These are phyloP conservation scores for Heliamphora pulchella DNA, from an alignment of 179 eudicot species.

Conservation along the genomic window DNA sequence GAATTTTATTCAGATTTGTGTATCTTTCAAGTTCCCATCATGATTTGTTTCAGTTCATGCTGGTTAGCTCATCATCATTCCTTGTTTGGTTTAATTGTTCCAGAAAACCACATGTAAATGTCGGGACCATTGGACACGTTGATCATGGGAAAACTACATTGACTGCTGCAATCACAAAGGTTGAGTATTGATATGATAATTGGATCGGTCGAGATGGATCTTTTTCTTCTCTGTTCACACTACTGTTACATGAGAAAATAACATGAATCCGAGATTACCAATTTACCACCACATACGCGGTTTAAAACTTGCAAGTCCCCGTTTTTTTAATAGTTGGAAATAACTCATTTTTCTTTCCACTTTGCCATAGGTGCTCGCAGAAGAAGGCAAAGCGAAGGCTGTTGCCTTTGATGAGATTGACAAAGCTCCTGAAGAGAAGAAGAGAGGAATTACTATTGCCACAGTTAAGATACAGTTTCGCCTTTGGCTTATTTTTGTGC, in stretches of 20 bases:
- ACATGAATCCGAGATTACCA: background rate
- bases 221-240: background rate
- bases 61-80: background rate
- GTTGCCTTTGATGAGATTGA: conserved; percentile 92
- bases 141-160: conserved; percentile 96
- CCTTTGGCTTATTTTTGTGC: background rate
- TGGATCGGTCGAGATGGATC: background rate
- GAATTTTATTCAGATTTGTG: background rate
- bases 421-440: conserved; percentile 94
- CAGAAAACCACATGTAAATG: conserved; percentile 93
- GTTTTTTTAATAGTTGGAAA: background rate
- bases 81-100: background rate
- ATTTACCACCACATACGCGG: background rate
- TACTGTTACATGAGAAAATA: background rate
- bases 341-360: background rate
- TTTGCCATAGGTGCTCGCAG: conserved; percentile 55
- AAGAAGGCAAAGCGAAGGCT: conserved; percentile 88
- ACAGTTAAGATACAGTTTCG: conserved; percentile 39
- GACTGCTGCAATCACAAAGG: conserved; percentile 95
- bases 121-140: conserved; percentile 96
- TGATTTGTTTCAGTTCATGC: background rate
- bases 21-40: background rate
- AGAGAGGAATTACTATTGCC: conserved; percentile 88
- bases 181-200: conserved; percentile 15
- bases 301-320: background rate